Evolutionary conservation across 768 basidiomycete species (phyloP), one percentile per base, ranked within the genome.

Genomic region (Baorangia bicolor): DNA sequence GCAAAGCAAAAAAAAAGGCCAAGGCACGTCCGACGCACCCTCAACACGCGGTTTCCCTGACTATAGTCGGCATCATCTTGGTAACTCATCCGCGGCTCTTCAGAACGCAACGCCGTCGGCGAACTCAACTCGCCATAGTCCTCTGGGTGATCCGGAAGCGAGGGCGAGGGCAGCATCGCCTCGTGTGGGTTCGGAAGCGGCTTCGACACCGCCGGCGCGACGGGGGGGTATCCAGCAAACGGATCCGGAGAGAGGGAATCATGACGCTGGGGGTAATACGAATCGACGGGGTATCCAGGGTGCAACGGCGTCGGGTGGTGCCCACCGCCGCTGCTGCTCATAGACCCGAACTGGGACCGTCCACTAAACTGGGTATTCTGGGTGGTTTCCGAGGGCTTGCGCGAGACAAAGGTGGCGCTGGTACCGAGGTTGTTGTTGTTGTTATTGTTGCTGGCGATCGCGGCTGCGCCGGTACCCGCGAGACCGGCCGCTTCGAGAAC

Each of bases 31-130:
- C 12, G 31, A 70, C 69, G 28, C 45, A 64, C 69, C 59, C 69
- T 72, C 41, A 70, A 52, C 7, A 70, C 27, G 35, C 70, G 69
- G 31, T 53, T 56, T 11, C 64, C 58, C 4, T 72, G 69, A 6
- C 61, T 61, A 23, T 70, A 70, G 49, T 72, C 69, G 23, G 63
- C 4, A 39, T 70, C 58, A 10, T 72, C 69, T 45, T 65, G 64
- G 42, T 72, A 72, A 23, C 69, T 70, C 62, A 64, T n/a, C 8
- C 69, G 68, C 18, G 54, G 62, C 20, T 64, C 69, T 1, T 67
- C 68, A 18, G 53, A 34, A 2, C 37, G 43, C 30, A 51, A 28
- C 6, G 57, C 51, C 3, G 52, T 43, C 20, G 57, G 57, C 9
- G 59, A 47, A 5, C 30, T 48, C 21, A 46, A 5, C 0, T 65